Conservation (phyloP, 1,284 basidiomycete genomes). For the Trametes versicolor region DNA sequence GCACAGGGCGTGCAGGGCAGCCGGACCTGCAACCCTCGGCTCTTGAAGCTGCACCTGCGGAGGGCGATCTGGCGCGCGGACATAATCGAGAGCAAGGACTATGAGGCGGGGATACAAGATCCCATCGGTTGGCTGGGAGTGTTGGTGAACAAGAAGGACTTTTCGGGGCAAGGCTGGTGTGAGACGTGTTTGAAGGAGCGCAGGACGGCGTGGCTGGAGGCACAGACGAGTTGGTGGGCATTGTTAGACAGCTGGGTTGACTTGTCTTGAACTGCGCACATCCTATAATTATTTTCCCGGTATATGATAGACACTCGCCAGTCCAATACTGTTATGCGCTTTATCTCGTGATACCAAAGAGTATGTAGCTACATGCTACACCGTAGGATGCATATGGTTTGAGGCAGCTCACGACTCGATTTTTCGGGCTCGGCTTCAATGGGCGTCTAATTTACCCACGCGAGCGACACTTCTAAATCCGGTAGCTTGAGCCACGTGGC, state of each 20-base stretch:
- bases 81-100: conserved; percentile 37
- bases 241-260: conserved; percentile 1
- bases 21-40: neutral
- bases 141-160: neutral
- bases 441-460: neutral
- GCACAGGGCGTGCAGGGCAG: conserved; percentile 10
- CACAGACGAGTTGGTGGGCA: conserved; percentile 16
- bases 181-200: conserved; percentile 37
- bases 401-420: too few species aligned
- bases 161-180: conserved; percentile 41
- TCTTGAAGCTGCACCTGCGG: neutral
- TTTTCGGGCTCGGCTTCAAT: neutral
- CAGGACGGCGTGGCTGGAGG: conserved; percentile 34
- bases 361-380: too few species aligned
- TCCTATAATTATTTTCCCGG: neutral
- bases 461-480: neutral
- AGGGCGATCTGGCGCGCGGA: conserved; percentile 32
- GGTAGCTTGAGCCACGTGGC: conserved; percentile 16
- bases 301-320: too few species aligned
- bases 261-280: neutral
- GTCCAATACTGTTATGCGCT: too few species aligned
- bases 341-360: too few species aligned
- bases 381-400: too few species aligned
- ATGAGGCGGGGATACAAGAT: conserved; percentile 32
- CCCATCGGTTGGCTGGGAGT: neutral